Base-by-base conservation (phyloP, 108 stramenopile species). In the Nitzschia sp. region DNA sequence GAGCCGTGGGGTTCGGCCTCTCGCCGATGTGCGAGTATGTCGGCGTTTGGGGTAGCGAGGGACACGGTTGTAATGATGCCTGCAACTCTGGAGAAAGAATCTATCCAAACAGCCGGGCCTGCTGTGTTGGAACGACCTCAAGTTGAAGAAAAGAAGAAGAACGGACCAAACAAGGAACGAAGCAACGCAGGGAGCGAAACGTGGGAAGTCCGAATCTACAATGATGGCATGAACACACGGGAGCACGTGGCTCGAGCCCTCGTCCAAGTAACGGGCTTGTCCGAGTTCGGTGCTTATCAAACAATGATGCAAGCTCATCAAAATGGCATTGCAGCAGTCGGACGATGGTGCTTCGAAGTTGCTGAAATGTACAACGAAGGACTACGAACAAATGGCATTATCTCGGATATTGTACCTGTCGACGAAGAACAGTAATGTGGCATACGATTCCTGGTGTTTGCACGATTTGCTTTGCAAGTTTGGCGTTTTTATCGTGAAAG, bases 221-320 rank as follows among this genome's bases (percentile, higher is more conserved):
- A 93, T 77, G 92, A 93, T 50, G 84, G 84, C 15, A 58, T 87
- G 53, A 93, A 93, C 62, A 93, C 89, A 32, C 57, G 89, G 52
- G 92, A 93, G 67, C 82, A 85, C 48, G 92, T 93, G 2, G 88
- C 92, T 11, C 82, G 85, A 23, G 80, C 85, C 11, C 79, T 93
- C 22, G 85, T 89, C n/a, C 85, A 89, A 64, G 77, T 90, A 9
- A 85, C 84, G 0, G 92, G 92, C 0, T 69, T 88, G 34, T 77
- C 76, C 0, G 92, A 93, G 53, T 68, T 84, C 46, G 53, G 61
- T 17, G 89, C 92, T 9, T 93, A 85, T 50, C 73, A 87, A 64
- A 87, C 87, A 35, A 93, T 93, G 92, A 88, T 88, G 87, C 71
- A 67, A 47, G 92, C 92, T 0, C 92, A 93, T 60, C 80, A 89